Percentiles rank a stretch among this genome's conserved stretches.
These are phyloP conservation scores for Mesotaenium endlicherianum DNA, from an alignment of 139 green algal species.

Conservation along the genomic window DNA sequence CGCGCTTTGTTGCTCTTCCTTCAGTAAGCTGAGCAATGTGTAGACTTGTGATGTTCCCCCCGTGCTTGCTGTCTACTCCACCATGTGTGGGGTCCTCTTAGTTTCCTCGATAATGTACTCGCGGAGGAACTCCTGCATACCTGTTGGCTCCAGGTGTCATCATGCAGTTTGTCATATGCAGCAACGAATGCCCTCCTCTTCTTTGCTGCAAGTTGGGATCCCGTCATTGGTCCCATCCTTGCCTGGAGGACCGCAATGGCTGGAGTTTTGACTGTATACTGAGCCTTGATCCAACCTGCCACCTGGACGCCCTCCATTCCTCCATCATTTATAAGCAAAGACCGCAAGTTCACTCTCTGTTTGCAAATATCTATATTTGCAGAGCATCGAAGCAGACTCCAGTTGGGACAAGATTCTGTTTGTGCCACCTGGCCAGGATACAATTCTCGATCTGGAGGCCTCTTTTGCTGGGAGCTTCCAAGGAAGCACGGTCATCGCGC, in stretches of 20 bases:
- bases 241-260: not conserved
- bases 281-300: not conserved
- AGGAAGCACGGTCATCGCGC: not conserved
- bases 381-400: conserved; percentile 40
- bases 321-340: too few relatives aligned
- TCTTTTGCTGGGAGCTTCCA: not conserved
- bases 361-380: conserved; percentile 2
- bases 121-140: too few relatives aligned
- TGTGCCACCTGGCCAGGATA: conserved; percentile 33
- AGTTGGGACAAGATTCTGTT: conserved; percentile 38
- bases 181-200: not conserved
- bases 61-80: not conserved
- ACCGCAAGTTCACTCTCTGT: not conserved
- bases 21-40: not conserved
- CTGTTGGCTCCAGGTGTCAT: too few relatives aligned
- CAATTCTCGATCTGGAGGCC: not conserved
- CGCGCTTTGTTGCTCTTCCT: not conserved
- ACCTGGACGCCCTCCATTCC: not conserved
- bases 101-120: too few relatives aligned
- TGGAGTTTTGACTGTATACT: not conserved
- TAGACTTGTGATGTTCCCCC: not conserved
- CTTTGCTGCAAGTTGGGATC: not conserved
- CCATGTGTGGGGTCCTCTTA: not conserved
- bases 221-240: not conserved
- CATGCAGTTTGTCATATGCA: too few relatives aligned